phyloP scores from a whole-genome alignment of 768 basidiomycete species.

The Epithele typhae region DNA sequence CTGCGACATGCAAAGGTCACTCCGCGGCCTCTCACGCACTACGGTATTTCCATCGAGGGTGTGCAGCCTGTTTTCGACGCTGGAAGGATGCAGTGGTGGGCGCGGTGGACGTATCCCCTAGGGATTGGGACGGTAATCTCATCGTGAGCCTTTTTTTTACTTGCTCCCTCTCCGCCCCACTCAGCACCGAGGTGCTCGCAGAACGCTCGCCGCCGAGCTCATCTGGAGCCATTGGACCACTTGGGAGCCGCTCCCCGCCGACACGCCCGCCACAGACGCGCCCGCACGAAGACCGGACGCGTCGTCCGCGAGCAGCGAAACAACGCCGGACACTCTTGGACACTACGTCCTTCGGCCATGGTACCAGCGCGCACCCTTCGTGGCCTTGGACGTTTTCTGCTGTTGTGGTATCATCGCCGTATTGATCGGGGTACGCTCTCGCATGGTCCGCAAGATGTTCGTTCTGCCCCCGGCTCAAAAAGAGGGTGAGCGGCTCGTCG shows the following conservation, averaged over 20 bases:
- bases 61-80: slow-evolving; percentile 20
- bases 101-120: slow-evolving; percentile 22
- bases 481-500: slow-evolving; percentile 10
- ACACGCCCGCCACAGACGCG: background rate
- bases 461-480: slow-evolving; percentile 13
- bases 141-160: slow-evolving; percentile 16
- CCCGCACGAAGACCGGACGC: background rate
- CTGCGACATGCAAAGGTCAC: background rate
- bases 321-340: background rate
- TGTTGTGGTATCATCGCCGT: slow-evolving; percentile 17
- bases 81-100: slow-evolving; percentile 22
- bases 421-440: slow-evolving; percentile 19
- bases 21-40: slow-evolving; percentile 5
- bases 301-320: background rate
- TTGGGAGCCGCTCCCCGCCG: slow-evolving; percentile 10
- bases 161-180: background rate
- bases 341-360: slow-evolving; percentile 21
- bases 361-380: slow-evolving; percentile 19
- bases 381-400: slow-evolving; percentile 11
- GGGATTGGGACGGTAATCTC: slow-evolving; percentile 17
- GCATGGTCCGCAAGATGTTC: slow-evolving; percentile 20
- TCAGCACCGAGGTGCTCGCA: slow-evolving; percentile 1
- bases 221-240: slow-evolving; percentile 23
- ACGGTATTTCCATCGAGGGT: slow-evolving; percentile 7
- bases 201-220: slow-evolving; percentile 18